Percentiles rank a stretch among this genome's conserved stretches.
These are phyloP conservation scores for Tylopilus plumbeoviolaceoides DNA, from an alignment of 768 basidiomycete genomes.

Conservation along the genomic window DNA sequence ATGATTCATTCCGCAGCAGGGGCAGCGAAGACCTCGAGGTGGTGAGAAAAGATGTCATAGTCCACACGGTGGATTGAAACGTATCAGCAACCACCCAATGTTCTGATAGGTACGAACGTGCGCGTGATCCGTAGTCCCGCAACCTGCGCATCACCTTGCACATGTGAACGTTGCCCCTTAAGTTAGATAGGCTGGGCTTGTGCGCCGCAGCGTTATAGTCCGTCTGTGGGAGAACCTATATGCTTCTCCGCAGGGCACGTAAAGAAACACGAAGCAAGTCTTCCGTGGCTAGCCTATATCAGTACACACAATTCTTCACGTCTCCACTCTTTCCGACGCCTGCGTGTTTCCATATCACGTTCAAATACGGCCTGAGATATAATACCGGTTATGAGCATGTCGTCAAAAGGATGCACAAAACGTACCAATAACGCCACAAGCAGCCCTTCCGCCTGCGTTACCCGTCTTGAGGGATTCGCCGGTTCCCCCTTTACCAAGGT, in stretches of 20 bases:
- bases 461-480: conserved; percentile 74
- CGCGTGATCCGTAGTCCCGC: neutral
- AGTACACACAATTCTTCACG: conserved; percentile 1
- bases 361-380: conserved; percentile 20
- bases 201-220: neutral
- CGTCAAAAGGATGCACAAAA: conserved; percentile 2
- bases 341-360: neutral
- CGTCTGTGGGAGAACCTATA: neutral
- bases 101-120: neutral
- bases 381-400: neutral
- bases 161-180: neutral
- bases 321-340: neutral
- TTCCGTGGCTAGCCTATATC: conserved; percentile 3
- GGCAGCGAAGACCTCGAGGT: neutral
- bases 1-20: neutral
- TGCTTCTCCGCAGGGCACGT: conserved; percentile 9
- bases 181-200: neutral
- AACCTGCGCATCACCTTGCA: neutral
- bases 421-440: conserved; percentile 78
- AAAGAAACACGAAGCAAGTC: conserved; percentile 9
- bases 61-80: neutral
- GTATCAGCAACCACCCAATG: neutral
- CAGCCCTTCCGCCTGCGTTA: conserved; percentile 71
- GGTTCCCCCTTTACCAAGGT: conserved; percentile 67
- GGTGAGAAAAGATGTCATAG: neutral